Evolutionary conservation across 2,329 filamentous ascomycete species (phyloP).

Genomic region (Xylariaceae sp.): DNA sequence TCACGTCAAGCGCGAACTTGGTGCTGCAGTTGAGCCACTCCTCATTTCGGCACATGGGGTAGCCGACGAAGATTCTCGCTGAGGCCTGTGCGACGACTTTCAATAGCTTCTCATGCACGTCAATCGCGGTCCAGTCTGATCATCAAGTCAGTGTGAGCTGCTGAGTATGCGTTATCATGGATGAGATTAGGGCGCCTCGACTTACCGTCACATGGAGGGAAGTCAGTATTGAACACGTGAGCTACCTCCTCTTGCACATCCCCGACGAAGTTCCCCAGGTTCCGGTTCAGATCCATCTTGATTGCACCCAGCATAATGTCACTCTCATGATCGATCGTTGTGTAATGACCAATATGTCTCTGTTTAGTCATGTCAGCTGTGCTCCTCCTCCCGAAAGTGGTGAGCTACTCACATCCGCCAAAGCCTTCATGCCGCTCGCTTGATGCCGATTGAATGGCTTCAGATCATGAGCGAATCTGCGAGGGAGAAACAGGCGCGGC

Average conservation of each 20-base stretch:
- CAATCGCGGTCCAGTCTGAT: constrained; percentile 27
- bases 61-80: constrained; percentile 27
- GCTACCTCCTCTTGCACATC: constrained; percentile 25
- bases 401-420: constrained; percentile 23
- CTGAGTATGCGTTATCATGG: too few species aligned
- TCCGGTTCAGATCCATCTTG: constrained; percentile 27
- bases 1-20: constrained; percentile 25
- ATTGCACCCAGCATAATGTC: constrained; percentile 28
- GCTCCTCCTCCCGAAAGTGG: not conserved
- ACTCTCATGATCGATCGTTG: constrained; percentile 29
- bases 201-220: constrained; percentile 25
- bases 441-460: constrained; percentile 25
- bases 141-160: constrained; percentile 2
- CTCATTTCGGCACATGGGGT: constrained; percentile 27
- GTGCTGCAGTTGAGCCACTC: constrained; percentile 27
- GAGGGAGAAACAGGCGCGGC: constrained; percentile 25
- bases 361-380: constrained; percentile 7
- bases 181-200: not conserved
- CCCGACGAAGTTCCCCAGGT: constrained; percentile 25
- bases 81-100: constrained; percentile 27
- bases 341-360: constrained; percentile 28
- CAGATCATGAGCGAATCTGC: constrained; percentile 24
- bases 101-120: constrained; percentile 25
- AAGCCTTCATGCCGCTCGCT: constrained; percentile 28
- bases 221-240: constrained; percentile 25